Evolutionary conservation across 1,284 basidiomycete genomes (phyloP), one percentile per base, ranked within the genome.

Genomic region (Fomitiporia mediterranea): DNA sequence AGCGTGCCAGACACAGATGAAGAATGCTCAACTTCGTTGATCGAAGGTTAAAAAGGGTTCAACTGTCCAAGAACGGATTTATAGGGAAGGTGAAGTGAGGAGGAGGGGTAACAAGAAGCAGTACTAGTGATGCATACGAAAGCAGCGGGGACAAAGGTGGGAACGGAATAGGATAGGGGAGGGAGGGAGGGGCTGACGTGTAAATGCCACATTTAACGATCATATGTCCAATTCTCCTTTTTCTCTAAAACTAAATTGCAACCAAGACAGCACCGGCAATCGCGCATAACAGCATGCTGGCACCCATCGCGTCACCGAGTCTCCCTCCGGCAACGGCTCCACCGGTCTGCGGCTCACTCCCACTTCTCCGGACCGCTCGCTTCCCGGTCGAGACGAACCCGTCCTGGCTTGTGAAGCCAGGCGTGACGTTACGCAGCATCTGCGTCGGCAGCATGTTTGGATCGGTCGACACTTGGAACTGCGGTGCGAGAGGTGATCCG

Each of bases 361-460:
- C 47, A 6, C 21, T 4, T 27, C 47, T 56, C 42, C 40, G 17
- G 17, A 51, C 21, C 38, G 13, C 35, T 13, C 46, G 37, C 23
- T 54, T 42, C 6, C 50, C 58, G 44, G 58, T 52, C 13, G 25
- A 23, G 2, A 56, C 55, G 38, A 60, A 56, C 8, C 58, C 58
- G 42, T 60, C 43, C 37, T 56, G 54, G 6, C 25, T 49, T 8
- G 50, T 48, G 38, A 60, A 60, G 21, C 25, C 50, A n/a, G 48
- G 3, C 13, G 72, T 69, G 11, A 72, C 67, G 65, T 84, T 83
- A 59, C 79, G 70, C 55, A 86, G 71, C 43, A 65, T 40, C 58
- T 67, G 68, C 17, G 79, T 83, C 15, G 86, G 86, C 17, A 86
- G 72, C 84, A 89, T 88, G 67, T 78, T 82, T 23, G 86, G 84